Conservation (phyloP, 2,329 filamentous ascomycete species). For the Endoconidiophora laricicola region DNA sequence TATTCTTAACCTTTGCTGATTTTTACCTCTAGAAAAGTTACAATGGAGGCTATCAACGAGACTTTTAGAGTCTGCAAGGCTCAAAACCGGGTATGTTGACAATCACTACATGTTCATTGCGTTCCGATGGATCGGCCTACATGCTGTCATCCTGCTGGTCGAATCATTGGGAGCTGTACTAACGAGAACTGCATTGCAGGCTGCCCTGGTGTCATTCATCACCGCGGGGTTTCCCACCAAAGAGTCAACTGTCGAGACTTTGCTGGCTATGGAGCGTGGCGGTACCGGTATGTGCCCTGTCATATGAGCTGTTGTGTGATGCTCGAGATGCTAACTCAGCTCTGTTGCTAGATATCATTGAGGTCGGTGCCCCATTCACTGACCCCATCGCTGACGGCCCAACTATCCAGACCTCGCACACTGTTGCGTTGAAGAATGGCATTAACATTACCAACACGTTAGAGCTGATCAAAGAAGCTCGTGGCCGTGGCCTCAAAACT, state of each 20-base stretch:
- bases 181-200: conserved; percentile 25
- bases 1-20: not conserved
- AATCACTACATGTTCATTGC: not conserved
- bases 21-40: conserved; percentile 13
- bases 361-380: conserved; percentile 91
- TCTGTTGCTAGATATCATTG: conserved; percentile 53
- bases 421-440: conserved; percentile 72
- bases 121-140: not conserved
- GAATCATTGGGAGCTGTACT: not conserved
- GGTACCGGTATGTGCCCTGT: conserved; percentile 38
- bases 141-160: not conserved
- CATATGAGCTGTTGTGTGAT: conserved; percentile 34
- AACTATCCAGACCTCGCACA: conserved; percentile 92
- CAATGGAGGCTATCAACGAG: conserved; percentile 40
- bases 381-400: conserved; percentile 96
- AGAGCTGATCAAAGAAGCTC: conserved; percentile 67
- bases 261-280: conserved; percentile 81
- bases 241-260: conserved; percentile 66
- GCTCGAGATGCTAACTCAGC: not conserved
- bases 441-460: conserved; percentile 69
- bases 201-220: conserved; percentile 87
- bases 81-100: conserved; percentile 35
- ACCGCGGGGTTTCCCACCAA: conserved; percentile 80
- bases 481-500: conserved; percentile 57
- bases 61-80: conserved; percentile 45